These are phyloP conservation scores for Penicillium brevicompactum DNA, from an alignment of 2,329 filamentous ascomycete species.

Conservation along the genomic window DNA sequence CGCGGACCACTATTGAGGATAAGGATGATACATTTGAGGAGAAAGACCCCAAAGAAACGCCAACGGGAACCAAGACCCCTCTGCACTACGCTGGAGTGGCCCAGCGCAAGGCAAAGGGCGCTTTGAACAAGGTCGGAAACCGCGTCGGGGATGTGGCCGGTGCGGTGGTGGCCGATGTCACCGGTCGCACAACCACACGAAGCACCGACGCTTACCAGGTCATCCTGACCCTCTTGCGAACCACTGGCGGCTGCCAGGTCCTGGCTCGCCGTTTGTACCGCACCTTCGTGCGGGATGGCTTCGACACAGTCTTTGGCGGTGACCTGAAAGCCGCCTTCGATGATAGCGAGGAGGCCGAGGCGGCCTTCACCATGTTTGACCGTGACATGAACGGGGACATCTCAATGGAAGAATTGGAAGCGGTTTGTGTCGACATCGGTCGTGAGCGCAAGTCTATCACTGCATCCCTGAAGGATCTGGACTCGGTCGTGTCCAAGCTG, in stretches of 20 bases:
- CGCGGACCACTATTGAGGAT: slow-evolving; percentile 61
- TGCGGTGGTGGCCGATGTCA: slow-evolving; percentile 87
- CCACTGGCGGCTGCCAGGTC: slow-evolving; percentile 74
- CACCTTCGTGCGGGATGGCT: slow-evolving; percentile 74
- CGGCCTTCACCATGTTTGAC: slow-evolving; percentile 90
- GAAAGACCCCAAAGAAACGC: slow-evolving; percentile 48
- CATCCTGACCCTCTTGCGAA: slow-evolving; percentile 73
- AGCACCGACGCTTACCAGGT: slow-evolving; percentile 83
- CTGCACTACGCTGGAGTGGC: slow-evolving; percentile 69
- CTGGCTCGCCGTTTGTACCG: slow-evolving; percentile 86
- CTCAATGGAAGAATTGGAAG: slow-evolving; percentile 90
- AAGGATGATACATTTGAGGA: slow-evolving; percentile 74
- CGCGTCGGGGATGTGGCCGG: slow-evolving; percentile 85
- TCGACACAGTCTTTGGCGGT: slow-evolving; percentile 74
- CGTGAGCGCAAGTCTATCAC: slow-evolving; percentile 94
- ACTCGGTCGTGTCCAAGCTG: slow-evolving; percentile 88
- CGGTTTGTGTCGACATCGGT: slow-evolving; percentile 91
- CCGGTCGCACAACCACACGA: slow-evolving; percentile 68
- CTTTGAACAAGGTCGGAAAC: slow-evolving; percentile 76
- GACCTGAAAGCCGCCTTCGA: slow-evolving; percentile 79
- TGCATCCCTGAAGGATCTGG: slow-evolving; percentile 89
- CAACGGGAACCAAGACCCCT: slow-evolving; percentile 71
- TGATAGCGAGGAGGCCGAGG: slow-evolving; percentile 81
- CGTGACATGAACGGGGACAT: slow-evolving; percentile 97
- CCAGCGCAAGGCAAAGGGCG: slow-evolving; percentile 73